Percentiles rank a stretch among this genome's conserved stretches.
phyloP scores from a whole-genome alignment of 2,329 filamentous ascomycete genomes.

The Orbilia blumenaviensis region DNA sequence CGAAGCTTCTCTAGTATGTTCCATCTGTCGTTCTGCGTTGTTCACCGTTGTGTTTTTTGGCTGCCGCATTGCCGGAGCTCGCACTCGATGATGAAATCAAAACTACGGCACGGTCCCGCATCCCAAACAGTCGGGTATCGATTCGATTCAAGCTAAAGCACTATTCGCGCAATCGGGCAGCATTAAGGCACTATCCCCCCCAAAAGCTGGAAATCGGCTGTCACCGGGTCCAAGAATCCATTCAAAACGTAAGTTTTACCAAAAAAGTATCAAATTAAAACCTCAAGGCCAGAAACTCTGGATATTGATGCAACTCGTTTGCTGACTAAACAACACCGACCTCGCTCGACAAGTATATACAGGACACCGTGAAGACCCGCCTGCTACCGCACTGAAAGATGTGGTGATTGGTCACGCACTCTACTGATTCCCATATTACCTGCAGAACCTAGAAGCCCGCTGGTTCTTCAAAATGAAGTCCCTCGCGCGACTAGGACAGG shows the following conservation, averaged over 20 bases:
- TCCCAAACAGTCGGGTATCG: neutral
- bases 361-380: conserved; percentile 10
- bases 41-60: neutral
- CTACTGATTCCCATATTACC: neutral
- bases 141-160: neutral
- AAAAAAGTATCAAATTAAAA: neutral
- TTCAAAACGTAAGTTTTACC: neutral
- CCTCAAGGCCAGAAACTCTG: neutral
- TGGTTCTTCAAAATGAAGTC: conserved; percentile 28
- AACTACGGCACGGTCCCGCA: neutral
- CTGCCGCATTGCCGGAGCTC: conserved; percentile 11
- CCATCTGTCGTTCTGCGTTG: neutral
- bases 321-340: conserved; percentile 32
- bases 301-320: neutral
- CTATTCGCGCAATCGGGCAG: conserved; percentile 3
- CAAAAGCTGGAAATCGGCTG: neutral
- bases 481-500: conserved; percentile 34
- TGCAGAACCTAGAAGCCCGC: neutral
- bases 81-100: conserved; percentile 14
- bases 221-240: neutral
- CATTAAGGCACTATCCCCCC: neutral
- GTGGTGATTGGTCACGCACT: conserved; percentile 10
- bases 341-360: conserved; percentile 5
- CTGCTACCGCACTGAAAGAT: conserved; percentile 4
- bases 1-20: too few relatives aligned